Evolutionary conservation across 768 basidiomycete genomes (phyloP).

Genomic region (Daedalea quercina): DNA sequence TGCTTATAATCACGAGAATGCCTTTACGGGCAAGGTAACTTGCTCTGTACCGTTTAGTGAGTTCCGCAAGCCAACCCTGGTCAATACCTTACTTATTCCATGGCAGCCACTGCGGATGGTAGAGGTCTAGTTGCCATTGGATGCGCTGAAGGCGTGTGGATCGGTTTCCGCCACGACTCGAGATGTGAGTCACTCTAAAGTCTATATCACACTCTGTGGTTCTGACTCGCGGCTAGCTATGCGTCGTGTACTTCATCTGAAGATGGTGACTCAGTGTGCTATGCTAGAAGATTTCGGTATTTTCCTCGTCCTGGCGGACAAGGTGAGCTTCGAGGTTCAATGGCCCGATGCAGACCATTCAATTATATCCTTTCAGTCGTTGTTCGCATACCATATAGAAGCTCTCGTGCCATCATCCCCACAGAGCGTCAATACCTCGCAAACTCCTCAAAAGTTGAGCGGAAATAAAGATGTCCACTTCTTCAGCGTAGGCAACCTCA

Average conservation of each 20-base stretch:
- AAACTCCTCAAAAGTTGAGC: slow-evolving; percentile 86
- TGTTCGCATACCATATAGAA: slow-evolving; percentile 95
- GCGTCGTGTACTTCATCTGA: slow-evolving; percentile 88
- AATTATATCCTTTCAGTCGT: slow-evolving; percentile 37
- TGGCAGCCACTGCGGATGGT: slow-evolving; percentile 72
- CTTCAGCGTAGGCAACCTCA: slow-evolving; percentile 87
- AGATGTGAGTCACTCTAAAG: slow-evolving; percentile 45
- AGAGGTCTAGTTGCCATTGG: slow-evolving; percentile 88
- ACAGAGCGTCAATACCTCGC: slow-evolving; percentile 56
- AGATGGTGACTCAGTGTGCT: slow-evolving; percentile 91
- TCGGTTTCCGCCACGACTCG: slow-evolving; percentile 86
- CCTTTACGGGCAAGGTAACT: slow-evolving; percentile 80
- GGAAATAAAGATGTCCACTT: slow-evolving; percentile 91
- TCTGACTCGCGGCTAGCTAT: slow-evolving; percentile 46
- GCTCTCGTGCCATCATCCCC: slow-evolving; percentile 88
- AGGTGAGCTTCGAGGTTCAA: slow-evolving; percentile 35
- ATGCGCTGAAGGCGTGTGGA: slow-evolving; percentile 94
- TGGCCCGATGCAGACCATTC: background rate
- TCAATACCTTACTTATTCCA: slow-evolving; percentile 6
- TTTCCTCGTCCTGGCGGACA: slow-evolving; percentile 92
- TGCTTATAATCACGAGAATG: slow-evolving; percentile 61
- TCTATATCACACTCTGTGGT: slow-evolving; percentile 1
- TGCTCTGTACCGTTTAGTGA: slow-evolving; percentile 91
- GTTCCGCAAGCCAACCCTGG: slow-evolving; percentile 6
- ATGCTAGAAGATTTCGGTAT: slow-evolving; percentile 96